Percentiles rank a stretch among this genome's conserved stretches.
Evolutionary conservation across 495 filamentous ascomycete genomes (phyloP).

Genomic region (Cladorrhinum samala): DNA sequence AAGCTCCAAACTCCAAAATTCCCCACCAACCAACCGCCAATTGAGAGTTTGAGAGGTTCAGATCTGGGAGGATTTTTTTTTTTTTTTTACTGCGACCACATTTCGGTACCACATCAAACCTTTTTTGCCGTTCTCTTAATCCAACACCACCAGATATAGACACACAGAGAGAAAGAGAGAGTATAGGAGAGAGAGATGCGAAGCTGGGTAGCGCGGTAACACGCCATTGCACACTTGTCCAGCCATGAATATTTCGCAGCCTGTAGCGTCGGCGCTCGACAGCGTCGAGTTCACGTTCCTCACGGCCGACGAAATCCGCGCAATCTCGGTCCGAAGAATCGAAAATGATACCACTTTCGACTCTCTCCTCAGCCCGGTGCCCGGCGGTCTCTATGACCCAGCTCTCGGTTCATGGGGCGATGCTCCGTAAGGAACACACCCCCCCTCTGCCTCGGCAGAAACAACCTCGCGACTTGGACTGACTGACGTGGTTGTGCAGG

Average conservation of each 20-base stretch:
- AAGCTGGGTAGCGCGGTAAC: conserved; percentile 6
- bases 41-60: conserved; percentile 7
- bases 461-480: background rate
- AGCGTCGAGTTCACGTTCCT: conserved; percentile 87
- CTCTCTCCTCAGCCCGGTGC: conserved; percentile 73
- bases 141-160: background rate
- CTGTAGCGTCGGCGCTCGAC: conserved; percentile 75
- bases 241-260: conserved; percentile 79
- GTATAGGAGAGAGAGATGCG: background rate
- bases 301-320: conserved; percentile 71
- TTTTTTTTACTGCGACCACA: conserved; percentile 2
- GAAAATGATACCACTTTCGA: conserved; percentile 87
- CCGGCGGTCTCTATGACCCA: conserved; percentile 86
- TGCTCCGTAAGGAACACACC: conserved; percentile 52
- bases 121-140: background rate
- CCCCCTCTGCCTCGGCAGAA: background rate
- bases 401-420: conserved; percentile 89
- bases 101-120: background rate
- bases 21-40: conserved; percentile 27
- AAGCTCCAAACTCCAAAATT: conserved; percentile 19
- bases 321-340: conserved; percentile 86
- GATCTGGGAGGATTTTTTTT: conserved; percentile 3
- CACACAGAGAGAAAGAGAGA: background rate
- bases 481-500: conserved; percentile 41
- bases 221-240: conserved; percentile 14